Evolutionary conservation across 2,329 filamentous ascomycete genomes (phyloP), one percentile per base, ranked within the genome.

Genomic region (Pochonia chlamydosporia): DNA sequence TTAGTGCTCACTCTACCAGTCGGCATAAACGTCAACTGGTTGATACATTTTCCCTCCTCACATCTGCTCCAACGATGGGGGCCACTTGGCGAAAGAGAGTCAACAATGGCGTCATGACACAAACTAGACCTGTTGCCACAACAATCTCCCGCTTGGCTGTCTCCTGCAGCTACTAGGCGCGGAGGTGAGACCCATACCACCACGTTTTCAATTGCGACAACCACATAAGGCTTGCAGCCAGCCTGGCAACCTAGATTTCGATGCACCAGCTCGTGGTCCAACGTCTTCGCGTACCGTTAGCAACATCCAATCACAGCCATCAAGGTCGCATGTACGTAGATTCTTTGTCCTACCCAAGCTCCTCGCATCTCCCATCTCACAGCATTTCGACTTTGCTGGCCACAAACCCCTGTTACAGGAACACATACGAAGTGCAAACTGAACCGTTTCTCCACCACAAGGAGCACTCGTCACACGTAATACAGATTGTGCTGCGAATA

Each of bases 331-430:
- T 21, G 8, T 21, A n/a, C n/a, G n/a, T 23, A 39, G 35, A 23
- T 23, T 4, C 20, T 39, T 20, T 39, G 35, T 39, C 35, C 35
- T 39, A 39, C 35, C 35, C 35, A 39, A 23, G 23, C 35, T 23
- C 21, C 20, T 20, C 26, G 18, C 35, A 21, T 18, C 21, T 37
- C 35, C 14, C 24, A 39, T 40, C 16, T 10, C 46, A 57, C 57
- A 52, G 48, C 36, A 51, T 54, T 28, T 59, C 54, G 53, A 60
- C 57, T 56, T 56, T 54, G 28, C 26, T 40, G 40, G 44, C 43
- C 46, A 36, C 16, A 30, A 48, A 46, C 39, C 43, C 43, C 40
- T 48, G 50, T 48, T 39, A 39, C 43, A 39, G 21, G 44, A 36
- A 44, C 44, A 42, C 44, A 48, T 28, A 40, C 33, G 41, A 49